phyloP scores from a whole-genome alignment of 148 eudicot species.

The Linanthus parryae region DNA sequence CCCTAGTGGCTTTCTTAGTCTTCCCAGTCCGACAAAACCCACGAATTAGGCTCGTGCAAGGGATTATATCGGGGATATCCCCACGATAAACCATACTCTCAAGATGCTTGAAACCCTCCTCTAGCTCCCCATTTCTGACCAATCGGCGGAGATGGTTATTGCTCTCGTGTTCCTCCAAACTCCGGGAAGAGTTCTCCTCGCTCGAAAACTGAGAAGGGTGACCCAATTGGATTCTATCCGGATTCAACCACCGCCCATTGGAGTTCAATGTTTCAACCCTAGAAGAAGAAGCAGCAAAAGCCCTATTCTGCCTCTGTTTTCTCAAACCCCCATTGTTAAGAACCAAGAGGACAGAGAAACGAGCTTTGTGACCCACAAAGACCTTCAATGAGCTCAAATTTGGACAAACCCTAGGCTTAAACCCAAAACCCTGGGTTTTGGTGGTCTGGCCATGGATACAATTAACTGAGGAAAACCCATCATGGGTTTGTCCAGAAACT shows the following conservation, averaged over 20 bases:
- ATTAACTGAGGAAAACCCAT: slow-evolving; percentile 48
- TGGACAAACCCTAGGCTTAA: slow-evolving; percentile 24
- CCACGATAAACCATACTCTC: slow-evolving; percentile 60
- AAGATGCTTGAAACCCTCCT: slow-evolving; percentile 45
- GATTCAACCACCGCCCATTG: slow-evolving; percentile 26
- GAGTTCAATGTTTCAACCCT: slow-evolving; percentile 30
- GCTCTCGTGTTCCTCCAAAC: slow-evolving; percentile 44
- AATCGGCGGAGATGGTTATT: slow-evolving; percentile 42
- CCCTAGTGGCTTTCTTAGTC: slow-evolving; percentile 61
- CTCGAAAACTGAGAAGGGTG: slow-evolving; percentile 10
- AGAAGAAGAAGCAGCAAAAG: slow-evolving; percentile 29
- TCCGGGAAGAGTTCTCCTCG: slow-evolving; percentile 7
- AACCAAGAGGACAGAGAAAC: slow-evolving; percentile 17
- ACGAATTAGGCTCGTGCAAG: slow-evolving; percentile 63
- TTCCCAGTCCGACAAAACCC: slow-evolving; percentile 52
- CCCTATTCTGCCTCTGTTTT: slow-evolving; percentile 20
- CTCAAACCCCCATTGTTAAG: neutral
- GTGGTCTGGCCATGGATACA: slow-evolving; percentile 14
- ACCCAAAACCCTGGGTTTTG: slow-evolving; percentile 13
- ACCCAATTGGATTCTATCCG: slow-evolving; percentile 20
- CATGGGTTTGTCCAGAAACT: slow-evolving; percentile 37
- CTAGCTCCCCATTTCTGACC: slow-evolving; percentile 51
- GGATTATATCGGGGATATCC: slow-evolving; percentile 52
- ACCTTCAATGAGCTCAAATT: slow-evolving; percentile 17
- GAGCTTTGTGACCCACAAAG: slow-evolving; percentile 13